A percentile compares a stretch with the other conserved stretches of the same genome.
phyloP scores from a whole-genome alignment of 768 basidiomycete genomes.

The Ramaria sp. region DNA sequence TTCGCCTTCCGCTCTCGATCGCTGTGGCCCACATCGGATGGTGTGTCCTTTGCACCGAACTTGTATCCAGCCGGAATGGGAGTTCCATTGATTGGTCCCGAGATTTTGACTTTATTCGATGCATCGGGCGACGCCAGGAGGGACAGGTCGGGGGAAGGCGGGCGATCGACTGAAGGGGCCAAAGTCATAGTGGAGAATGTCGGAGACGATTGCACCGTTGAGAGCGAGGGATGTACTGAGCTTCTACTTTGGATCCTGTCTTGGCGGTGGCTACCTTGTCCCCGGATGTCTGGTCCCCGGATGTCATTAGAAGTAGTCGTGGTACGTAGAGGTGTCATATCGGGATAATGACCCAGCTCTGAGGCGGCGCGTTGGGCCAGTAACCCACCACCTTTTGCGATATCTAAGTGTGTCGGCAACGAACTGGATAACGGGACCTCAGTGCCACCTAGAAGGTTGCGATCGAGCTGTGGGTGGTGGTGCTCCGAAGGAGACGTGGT shows the following conservation, averaged over 20 bases:
- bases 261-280: slow-evolving; percentile 44
- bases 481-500: slow-evolving; percentile 32
- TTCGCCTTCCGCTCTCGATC: slow-evolving; percentile 83
- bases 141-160: slow-evolving; percentile 32
- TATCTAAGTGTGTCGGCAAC: slow-evolving; percentile 35
- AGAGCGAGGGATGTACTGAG: slow-evolving; percentile 52
- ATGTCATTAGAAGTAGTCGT: slow-evolving; percentile 26
- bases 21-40: slow-evolving; percentile 18
- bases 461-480: slow-evolving; percentile 19
- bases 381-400: slow-evolving; percentile 16
- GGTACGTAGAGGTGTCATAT: slow-evolving; percentile 34
- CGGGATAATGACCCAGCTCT: slow-evolving; percentile 72
- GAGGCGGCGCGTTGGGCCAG: slow-evolving; percentile 58
- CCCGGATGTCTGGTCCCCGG: slow-evolving; percentile 38
- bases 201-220: slow-evolving; percentile 39
- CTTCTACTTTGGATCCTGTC: slow-evolving; percentile 44
- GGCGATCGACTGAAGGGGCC: slow-evolving; percentile 22
- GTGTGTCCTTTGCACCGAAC: slow-evolving; percentile 69
- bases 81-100: slow-evolving; percentile 74
- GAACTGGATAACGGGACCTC: slow-evolving; percentile 55
- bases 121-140: neutral
- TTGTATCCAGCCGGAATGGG: slow-evolving; percentile 86
- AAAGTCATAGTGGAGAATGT: slow-evolving; percentile 16
- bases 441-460: slow-evolving; percentile 38
- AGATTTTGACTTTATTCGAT: slow-evolving; percentile 62